Percentiles rank a stretch among this genome's conserved stretches.
Evolutionary conservation across 257 asterid species (phyloP).

Genomic region (Capsicum pubescens): DNA sequence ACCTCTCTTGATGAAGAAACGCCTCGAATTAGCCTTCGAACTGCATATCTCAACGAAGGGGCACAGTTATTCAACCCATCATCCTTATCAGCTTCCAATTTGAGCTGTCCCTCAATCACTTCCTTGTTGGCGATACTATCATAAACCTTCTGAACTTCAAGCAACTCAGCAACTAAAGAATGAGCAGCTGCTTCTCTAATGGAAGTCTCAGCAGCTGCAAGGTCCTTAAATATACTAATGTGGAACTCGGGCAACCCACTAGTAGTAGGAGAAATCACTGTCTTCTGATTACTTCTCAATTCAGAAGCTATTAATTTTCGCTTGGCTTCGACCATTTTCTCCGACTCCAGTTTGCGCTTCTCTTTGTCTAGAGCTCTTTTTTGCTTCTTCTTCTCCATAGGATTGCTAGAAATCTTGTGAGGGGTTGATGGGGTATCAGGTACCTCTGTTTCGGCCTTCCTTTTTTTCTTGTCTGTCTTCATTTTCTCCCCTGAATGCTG

Average conservation of each 20-base stretch:
- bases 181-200: conserved; percentile 75
- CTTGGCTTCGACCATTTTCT: conserved; percentile 33
- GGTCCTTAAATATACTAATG: conserved; percentile 79
- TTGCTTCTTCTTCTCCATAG: conserved; percentile 77
- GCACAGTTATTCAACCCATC: conserved; percentile 95
- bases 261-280: conserved; percentile 41
- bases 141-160: conserved; percentile 74
- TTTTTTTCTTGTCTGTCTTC: conserved; percentile 59
- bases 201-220: conserved; percentile 65
- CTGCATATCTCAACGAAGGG: conserved; percentile 91
- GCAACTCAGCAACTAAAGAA: conserved; percentile 66
- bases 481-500: conserved; percentile 60
- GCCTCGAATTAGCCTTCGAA: conserved; percentile 95
- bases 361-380: conserved; percentile 65
- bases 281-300: conserved; percentile 34
- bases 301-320: conserved; percentile 42
- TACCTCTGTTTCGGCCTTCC: conserved; percentile 39
- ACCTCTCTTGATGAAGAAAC: conserved; percentile 98
- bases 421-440: conserved; percentile 51
- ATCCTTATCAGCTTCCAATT: conserved; percentile 89
- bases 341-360: conserved; percentile 46
- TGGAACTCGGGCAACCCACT: conserved; percentile 82
- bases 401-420: conserved; percentile 41
- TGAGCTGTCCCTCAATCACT: conserved; percentile 67
- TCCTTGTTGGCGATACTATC: conserved; percentile 82